Evolutionary conservation across 441 rosid species (phyloP).

Genomic region (Kokia cookei): DNA sequence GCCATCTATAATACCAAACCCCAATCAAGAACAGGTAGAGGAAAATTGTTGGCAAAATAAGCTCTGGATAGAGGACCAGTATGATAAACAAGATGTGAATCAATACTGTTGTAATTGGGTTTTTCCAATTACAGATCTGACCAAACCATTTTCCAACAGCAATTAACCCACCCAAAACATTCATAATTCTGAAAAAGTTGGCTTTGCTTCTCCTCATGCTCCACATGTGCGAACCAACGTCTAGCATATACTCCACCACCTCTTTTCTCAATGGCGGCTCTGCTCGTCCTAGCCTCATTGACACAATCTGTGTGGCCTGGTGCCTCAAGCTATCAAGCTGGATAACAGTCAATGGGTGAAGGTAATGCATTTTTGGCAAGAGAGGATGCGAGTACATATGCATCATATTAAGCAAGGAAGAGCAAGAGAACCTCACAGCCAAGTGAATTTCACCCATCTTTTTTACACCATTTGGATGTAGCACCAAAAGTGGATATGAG

Average conservation of each 20-base stretch:
- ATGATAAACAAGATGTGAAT: conserved; percentile 87
- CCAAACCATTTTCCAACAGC: conserved; percentile 94
- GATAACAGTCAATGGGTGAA: conserved; percentile 82
- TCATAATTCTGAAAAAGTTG: conserved; percentile 88
- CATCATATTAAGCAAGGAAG: conserved; percentile 93
- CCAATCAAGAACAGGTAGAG: conserved; percentile 94
- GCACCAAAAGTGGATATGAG: conserved; percentile 83
- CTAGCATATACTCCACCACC: conserved; percentile 94
- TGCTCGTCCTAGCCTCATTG: conserved; percentile 76
- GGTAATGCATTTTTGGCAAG: conserved; percentile 91
- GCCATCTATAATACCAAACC: conserved; percentile 88
- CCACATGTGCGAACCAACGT: conserved; percentile 98
- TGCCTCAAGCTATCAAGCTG: conserved; percentile 89
- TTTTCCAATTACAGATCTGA: conserved; percentile 92
- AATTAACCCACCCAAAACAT: conserved; percentile 66
- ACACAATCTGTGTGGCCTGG: conserved; percentile 90
- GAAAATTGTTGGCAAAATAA: conserved; percentile 83
- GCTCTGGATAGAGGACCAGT: conserved; percentile 88
- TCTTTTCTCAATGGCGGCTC: conserved; percentile 96
- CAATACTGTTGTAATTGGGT: conserved; percentile 81
- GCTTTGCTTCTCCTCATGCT: conserved; percentile 99
- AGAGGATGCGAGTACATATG: conserved; percentile 83
- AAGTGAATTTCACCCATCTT: conserved; percentile 96
- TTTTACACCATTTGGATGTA: conserved; percentile 78
- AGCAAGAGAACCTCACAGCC: conserved; percentile 89